These are phyloP conservation scores for Austroboletus niveus DNA, from an alignment of 1,284 basidiomycete genomes.

Conservation along the genomic window DNA sequence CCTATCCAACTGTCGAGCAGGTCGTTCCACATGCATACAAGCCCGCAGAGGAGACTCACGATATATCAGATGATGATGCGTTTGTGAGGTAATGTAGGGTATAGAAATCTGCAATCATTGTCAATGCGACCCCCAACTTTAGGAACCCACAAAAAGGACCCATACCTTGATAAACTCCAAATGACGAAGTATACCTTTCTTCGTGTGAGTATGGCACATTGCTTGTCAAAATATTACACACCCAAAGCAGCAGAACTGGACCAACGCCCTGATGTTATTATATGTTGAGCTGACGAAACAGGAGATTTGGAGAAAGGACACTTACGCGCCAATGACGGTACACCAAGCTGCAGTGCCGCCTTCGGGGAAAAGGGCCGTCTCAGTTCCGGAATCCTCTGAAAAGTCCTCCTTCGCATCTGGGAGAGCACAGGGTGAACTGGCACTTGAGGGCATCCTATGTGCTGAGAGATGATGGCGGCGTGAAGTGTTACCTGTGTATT, in stretches of 20 bases:
- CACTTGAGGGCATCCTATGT: constrained; percentile 9
- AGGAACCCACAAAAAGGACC: too few species aligned
- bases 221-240: not conserved
- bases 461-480: not conserved
- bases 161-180: not conserved
- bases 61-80: constrained; percentile 28
- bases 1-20: constrained; percentile 31
- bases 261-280: not conserved
- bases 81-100: constrained; percentile 31
- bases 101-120: constrained; percentile 24
- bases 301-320: not conserved
- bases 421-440: not conserved
- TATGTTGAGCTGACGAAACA: not conserved
- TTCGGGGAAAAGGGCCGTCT: constrained; percentile 24
- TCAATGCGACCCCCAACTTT: too few species aligned
- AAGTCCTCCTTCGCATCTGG: not conserved
- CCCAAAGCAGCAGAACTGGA: not conserved
- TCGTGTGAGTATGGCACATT: not conserved
- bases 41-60: constrained; percentile 17
- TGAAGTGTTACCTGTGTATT: not conserved
- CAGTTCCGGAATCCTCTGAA: not conserved
- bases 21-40: not conserved
- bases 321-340: constrained; percentile 26
- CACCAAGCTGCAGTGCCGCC: constrained; percentile 28
- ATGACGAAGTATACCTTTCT: not conserved